Percentiles rank a stretch among this genome's conserved stretches.
Conservation (phyloP, 2,329 filamentous ascomycete genomes). For the Stagonosporopsis cucurbitacearum region DNA sequence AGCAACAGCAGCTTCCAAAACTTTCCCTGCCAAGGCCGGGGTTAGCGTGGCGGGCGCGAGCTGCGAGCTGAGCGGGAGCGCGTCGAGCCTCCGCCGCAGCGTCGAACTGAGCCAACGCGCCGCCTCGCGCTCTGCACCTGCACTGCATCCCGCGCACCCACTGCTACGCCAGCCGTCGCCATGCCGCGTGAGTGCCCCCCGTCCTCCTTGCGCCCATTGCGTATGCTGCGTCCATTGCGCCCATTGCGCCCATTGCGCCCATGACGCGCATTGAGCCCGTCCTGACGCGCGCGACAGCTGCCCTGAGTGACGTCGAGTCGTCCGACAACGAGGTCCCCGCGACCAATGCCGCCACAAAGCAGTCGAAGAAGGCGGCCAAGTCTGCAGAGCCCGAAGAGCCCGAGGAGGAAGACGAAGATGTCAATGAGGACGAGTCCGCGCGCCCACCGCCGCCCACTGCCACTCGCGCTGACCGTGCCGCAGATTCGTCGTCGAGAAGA, state of each 20-base stretch:
- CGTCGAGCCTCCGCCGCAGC: slow-evolving; percentile 3
- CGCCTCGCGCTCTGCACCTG: slow-evolving; percentile 6
- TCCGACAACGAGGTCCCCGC: slow-evolving; percentile 41
- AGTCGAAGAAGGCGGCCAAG: slow-evolving; percentile 3
- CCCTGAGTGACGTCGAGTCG: slow-evolving; percentile 50
- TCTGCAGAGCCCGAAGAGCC: slow-evolving; percentile 19
- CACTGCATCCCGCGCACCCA: not conserved
- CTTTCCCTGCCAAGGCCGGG: slow-evolving; percentile 35
- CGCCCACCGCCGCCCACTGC: not conserved
- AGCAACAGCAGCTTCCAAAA: slow-evolving; percentile 31
- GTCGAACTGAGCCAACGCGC: slow-evolving; percentile 19
- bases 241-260: not conserved
- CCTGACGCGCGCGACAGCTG: slow-evolving; percentile 42
- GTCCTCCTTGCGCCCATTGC: slow-evolving; percentile 4
- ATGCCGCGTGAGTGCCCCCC: slow-evolving; percentile 47
- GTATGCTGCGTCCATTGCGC: not conserved
- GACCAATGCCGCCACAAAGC: slow-evolving; percentile 31
- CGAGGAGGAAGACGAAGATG: slow-evolving; percentile 33
- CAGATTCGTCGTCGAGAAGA: slow-evolving; percentile 78
- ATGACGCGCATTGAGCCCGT: slow-evolving; percentile 5
- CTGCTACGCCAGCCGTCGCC: slow-evolving; percentile 21
- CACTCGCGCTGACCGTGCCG: slow-evolving; percentile 33
- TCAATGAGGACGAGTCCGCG: slow-evolving; percentile 55
- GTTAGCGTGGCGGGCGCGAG: slow-evolving; percentile 3
- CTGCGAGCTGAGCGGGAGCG: not conserved